These are phyloP conservation scores for Cryptococcus sp. DNA, from an alignment of 1,284 basidiomycete genomes.

Conservation along the genomic window DNA sequence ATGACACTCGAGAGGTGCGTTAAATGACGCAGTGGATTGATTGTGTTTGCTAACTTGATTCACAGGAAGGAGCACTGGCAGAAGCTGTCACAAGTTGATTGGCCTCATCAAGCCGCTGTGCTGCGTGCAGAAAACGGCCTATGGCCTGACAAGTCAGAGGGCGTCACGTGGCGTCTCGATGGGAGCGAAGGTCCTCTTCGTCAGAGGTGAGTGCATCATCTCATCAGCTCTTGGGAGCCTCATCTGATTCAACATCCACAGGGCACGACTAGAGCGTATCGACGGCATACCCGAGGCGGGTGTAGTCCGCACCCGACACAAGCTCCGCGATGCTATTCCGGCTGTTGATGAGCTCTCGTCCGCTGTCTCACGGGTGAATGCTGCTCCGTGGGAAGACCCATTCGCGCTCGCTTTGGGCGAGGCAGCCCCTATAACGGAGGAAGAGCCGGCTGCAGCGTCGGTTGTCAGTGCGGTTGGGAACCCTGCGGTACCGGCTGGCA, in stretches of 20 bases:
- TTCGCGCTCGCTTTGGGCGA: conserved; percentile 69
- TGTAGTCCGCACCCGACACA: conserved; percentile 28
- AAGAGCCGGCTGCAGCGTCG: conserved; percentile 45
- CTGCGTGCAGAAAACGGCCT: conserved; percentile 64
- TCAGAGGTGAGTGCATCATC: conserved; percentile 58
- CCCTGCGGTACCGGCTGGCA: background rate
- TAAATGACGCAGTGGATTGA: background rate
- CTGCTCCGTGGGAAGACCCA: conserved; percentile 73
- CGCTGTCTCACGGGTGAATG: conserved; percentile 61
- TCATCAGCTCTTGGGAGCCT: background rate
- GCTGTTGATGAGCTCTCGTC: conserved; percentile 60
- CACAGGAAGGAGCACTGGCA: conserved; percentile 48
- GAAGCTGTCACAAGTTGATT: conserved; percentile 43
- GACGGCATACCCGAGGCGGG: conserved; percentile 40
- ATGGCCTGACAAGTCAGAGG: conserved; percentile 62
- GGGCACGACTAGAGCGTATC: conserved; percentile 39
- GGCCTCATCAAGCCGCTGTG: conserved; percentile 42
- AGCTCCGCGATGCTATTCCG: conserved; percentile 57
- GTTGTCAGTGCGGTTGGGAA: background rate
- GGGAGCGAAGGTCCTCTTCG: conserved; percentile 85
- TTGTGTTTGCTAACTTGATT: conserved; percentile 4
- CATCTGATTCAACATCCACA: conserved; percentile 3
- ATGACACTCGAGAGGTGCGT: conserved; percentile 42
- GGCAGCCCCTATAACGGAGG: conserved; percentile 60
- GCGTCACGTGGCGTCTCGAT: conserved; percentile 68